These are phyloP conservation scores for Aspergillus vadensis DNA, from an alignment of 2,329 filamentous ascomycete species.

Conservation along the genomic window DNA sequence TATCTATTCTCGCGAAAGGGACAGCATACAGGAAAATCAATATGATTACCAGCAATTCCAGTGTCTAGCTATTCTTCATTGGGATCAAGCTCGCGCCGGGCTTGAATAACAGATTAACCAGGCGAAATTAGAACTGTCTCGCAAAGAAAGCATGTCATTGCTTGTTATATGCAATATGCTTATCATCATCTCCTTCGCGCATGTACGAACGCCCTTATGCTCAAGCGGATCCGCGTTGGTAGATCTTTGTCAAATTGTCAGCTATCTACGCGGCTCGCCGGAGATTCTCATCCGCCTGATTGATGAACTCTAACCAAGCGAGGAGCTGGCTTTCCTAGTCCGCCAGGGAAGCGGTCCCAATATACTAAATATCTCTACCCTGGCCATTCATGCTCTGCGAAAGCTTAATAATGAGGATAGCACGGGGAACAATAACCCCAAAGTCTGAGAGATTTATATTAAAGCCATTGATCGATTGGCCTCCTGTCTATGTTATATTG, in stretches of 20 bases:
- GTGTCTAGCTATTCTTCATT: not conserved
- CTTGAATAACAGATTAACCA: not conserved
- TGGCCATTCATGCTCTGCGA: conserved; percentile 11
- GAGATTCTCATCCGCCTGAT: not conserved
- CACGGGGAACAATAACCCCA: not conserved
- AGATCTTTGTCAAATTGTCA: not conserved
- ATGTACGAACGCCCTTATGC: not conserved
- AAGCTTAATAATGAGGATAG: not conserved
- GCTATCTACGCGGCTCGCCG: not conserved
- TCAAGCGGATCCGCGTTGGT: not conserved
- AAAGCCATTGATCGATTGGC: conserved; percentile 10
- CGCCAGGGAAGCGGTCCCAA: not conserved
- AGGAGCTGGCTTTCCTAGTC: not conserved
- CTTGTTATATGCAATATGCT: not conserved
- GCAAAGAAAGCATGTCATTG: not conserved
- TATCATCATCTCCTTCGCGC: not conserved
- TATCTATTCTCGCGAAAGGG: not conserved
- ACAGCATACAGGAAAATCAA: not conserved
- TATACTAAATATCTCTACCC: conserved; percentile 7
- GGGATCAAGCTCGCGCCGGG: not conserved
- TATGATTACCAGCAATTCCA: not conserved
- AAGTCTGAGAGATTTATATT: not conserved
- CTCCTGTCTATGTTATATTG: conserved; percentile 10
- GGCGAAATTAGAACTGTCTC: no score
- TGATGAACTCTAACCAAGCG: not conserved